Conservation (phyloP, 176 grass and related monocot genomes). For the Oropetium thomaeum region DNA sequence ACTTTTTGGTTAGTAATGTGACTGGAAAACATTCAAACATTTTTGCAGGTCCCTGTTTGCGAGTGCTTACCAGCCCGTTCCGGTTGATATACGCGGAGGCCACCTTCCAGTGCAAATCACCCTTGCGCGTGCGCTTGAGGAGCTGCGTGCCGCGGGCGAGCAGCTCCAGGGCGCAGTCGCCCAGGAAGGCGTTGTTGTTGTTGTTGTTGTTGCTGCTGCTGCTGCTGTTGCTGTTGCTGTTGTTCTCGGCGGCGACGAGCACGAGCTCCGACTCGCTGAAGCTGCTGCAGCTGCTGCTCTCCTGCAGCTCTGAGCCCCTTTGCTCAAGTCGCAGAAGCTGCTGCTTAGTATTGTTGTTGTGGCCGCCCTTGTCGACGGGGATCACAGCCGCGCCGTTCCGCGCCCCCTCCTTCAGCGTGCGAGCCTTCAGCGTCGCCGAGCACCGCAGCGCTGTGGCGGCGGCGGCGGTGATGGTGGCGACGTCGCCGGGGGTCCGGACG, state of each 20-base stretch:
- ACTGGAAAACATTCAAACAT: not conserved
- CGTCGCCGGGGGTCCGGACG: slow-evolving; percentile 65
- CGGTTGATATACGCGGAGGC: slow-evolving; percentile 81
- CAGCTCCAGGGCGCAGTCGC: slow-evolving; percentile 77
- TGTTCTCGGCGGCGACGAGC: too few species aligned
- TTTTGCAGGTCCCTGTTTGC: too few species aligned
- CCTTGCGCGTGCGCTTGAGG: slow-evolving; percentile 96
- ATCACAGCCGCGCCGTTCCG: slow-evolving; percentile 89
- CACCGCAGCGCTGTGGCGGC: slow-evolving; percentile 89
- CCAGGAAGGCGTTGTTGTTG: slow-evolving; percentile 80
- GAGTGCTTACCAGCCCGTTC: slow-evolving; percentile 71
- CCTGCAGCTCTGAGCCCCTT: too few species aligned
- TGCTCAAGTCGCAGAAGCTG: slow-evolving; percentile 27
- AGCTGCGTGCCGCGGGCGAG: slow-evolving; percentile 87
- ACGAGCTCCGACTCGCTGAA: slow-evolving; percentile 36
- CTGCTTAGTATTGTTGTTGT: too few species aligned
- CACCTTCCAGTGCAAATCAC: slow-evolving; percentile 94
- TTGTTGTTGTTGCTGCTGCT: slow-evolving; percentile 72
- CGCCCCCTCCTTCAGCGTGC: slow-evolving; percentile 75
- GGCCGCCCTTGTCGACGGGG: slow-evolving; percentile 73
- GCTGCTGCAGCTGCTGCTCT: slow-evolving; percentile 29
- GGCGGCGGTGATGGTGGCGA: slow-evolving; percentile 82
- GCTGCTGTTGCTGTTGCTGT: slow-evolving; percentile 65
- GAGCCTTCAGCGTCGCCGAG: slow-evolving; percentile 74
- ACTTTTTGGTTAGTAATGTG: not conserved